Conservation (phyloP, 345 rosid genomes). For the Erodium maritimum region DNA sequence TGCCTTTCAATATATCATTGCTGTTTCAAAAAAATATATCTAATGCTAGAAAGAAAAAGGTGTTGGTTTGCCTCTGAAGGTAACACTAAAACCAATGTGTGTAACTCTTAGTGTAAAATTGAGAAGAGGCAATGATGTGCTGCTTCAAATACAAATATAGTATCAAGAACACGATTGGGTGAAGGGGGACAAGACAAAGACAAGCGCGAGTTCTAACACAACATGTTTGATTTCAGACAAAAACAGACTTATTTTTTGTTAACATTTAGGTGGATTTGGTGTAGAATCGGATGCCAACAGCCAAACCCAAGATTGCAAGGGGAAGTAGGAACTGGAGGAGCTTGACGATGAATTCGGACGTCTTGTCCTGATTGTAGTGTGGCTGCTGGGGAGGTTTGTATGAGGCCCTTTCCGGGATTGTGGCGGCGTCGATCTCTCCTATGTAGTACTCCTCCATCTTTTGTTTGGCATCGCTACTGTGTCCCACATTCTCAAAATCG, state of each 20-base stretch:
- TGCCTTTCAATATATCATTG: no score
- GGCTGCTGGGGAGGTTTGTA: constrained; percentile 68
- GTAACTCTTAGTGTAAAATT: no score
- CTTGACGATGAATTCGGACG: constrained; percentile 65
- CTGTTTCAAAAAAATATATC: no score
- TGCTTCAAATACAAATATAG: no score
- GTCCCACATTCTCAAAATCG: constrained; percentile 64
- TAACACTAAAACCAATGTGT: no score
- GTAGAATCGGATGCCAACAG: constrained; percentile 54
- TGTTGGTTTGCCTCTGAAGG: no score
- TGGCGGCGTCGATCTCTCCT: constrained; percentile 46
- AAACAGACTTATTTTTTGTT: neutral
- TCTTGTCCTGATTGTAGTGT: constrained; percentile 69
- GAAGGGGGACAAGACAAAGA: no score
- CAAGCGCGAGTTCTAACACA: no score
- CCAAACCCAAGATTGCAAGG: constrained; percentile 67
- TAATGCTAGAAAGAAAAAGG: no score
- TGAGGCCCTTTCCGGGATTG: constrained; percentile 40
- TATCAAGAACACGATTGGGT: no score
- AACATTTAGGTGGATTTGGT: constrained; percentile 32
- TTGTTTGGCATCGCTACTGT: constrained; percentile 44
- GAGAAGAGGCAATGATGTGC: no score
- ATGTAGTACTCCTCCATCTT: constrained; percentile 54
- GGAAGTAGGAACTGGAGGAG: constrained; percentile 73
- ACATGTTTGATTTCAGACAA: no score